A percentile compares a stretch with the other conserved stretches of the same genome.
phyloP scores from a whole-genome alignment of 2,329 filamentous ascomycete species.

The Paramyrothecium roridum region DNA sequence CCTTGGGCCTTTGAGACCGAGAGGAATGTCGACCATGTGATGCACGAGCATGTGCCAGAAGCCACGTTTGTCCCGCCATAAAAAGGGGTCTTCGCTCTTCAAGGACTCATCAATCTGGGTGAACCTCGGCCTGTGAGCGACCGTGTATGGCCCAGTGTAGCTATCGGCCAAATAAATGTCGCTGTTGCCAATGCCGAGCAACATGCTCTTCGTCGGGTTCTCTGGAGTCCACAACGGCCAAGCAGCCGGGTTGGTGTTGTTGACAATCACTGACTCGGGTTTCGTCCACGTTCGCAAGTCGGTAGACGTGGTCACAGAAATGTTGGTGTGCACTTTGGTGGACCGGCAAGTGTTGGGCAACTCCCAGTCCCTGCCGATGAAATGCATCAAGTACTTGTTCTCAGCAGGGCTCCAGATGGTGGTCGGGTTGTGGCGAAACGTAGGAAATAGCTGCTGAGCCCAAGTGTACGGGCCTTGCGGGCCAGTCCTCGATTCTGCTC shows the following conservation, averaged over 20 bases:
- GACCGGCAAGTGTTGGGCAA: not conserved
- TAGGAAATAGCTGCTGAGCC: constrained; percentile 29
- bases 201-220: constrained; percentile 22
- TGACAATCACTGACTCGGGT: not conserved
- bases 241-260: constrained; percentile 33
- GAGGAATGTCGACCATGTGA: not conserved
- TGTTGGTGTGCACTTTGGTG: constrained; percentile 3
- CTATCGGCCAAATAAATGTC: constrained; percentile 25
- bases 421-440: constrained; percentile 39
- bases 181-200: constrained; percentile 30
- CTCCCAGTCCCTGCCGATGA: constrained; percentile 27
- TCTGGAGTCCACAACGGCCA: constrained; percentile 27
- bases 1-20: not conserved
- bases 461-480: constrained; percentile 37
- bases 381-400: constrained; percentile 34
- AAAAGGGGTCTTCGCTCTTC: not conserved
- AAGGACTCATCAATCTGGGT: not conserved
- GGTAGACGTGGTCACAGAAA: constrained; percentile 14
- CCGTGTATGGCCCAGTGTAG: constrained; percentile 26
- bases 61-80: not conserved
- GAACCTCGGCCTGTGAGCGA: constrained; percentile 7
- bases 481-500: constrained; percentile 35
- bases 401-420: constrained; percentile 36
- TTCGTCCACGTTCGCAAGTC: constrained; percentile 1
- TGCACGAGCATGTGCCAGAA: not conserved